Percentiles rank a stretch among this genome's conserved stretches.
Conservation (phyloP, 2,329 filamentous ascomycete genomes). For the Plectosphaerella sp. region DNA sequence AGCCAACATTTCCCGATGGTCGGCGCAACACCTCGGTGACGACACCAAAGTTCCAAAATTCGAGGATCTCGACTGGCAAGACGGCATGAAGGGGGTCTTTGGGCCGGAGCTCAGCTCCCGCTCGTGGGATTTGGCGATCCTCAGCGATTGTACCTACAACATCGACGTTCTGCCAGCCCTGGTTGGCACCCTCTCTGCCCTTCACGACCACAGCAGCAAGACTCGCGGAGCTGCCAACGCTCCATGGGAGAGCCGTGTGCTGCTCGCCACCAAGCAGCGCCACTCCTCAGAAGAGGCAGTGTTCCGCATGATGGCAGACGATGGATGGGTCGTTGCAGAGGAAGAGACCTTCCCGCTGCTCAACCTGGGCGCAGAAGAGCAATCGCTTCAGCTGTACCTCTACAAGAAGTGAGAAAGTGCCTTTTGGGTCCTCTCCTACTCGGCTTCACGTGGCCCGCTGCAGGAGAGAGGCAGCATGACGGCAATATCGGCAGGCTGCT, state of each 20-base stretch:
- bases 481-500: too few relatives aligned
- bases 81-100: constrained; percentile 40
- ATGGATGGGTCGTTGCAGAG: constrained; percentile 40
- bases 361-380: constrained; percentile 35
- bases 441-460: too few relatives aligned
- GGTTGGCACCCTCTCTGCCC: constrained; percentile 45
- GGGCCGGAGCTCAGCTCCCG: constrained; percentile 31
- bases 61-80: constrained; percentile 55
- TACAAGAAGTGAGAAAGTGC: constrained; percentile 30
- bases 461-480: too few relatives aligned
- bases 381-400: constrained; percentile 49
- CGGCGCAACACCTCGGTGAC: not conserved
- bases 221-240: too few relatives aligned
- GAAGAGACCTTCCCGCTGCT: constrained; percentile 39
- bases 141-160: constrained; percentile 61
- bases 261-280: constrained; percentile 52
- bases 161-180: constrained; percentile 50
- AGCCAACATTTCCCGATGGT: constrained; percentile 38
- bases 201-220: constrained; percentile 33
- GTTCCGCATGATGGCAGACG: constrained; percentile 39
- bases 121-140: constrained; percentile 47
- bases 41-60: constrained; percentile 25
- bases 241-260: constrained; percentile 31
- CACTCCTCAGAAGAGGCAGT: constrained; percentile 47
- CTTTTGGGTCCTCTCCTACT: too few relatives aligned